A percentile compares a stretch with the other conserved stretches of the same genome.
phyloP scores from a whole-genome alignment of 495 filamentous ascomycete species.

The Mycothermus thermophilus region DNA sequence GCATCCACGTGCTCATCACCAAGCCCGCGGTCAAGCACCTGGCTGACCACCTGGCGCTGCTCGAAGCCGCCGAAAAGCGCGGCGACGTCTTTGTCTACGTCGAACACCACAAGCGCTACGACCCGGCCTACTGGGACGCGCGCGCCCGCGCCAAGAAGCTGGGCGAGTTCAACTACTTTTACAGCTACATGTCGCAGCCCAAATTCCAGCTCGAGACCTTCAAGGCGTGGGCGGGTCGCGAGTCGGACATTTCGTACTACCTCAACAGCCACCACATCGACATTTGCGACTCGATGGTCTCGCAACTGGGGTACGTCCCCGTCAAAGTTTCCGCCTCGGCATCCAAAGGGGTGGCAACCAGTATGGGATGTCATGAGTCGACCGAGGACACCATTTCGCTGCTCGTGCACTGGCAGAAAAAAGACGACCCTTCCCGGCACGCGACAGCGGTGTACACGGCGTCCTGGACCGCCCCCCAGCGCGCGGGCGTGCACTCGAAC shows the following conservation, averaged over 20 bases:
- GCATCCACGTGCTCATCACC: constrained; percentile 83
- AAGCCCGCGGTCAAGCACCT: constrained; percentile 87
- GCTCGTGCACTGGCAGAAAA: constrained; percentile 74
- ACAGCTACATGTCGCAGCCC: constrained; percentile 92
- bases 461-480: constrained; percentile 86
- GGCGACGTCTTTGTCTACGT: constrained; percentile 85
- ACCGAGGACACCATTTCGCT: constrained; percentile 92
- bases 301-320: constrained; percentile 51
- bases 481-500: constrained; percentile 82
- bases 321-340: constrained; percentile 67
- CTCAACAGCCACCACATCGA: constrained; percentile 90
- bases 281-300: constrained; percentile 80
- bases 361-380: constrained; percentile 61
- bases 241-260: constrained; percentile 90
- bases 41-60: constrained; percentile 58
- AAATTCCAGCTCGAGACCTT: constrained; percentile 90
- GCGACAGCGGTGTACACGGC: constrained; percentile 91
- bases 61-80: constrained; percentile 56
- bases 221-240: constrained; percentile 85
- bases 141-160: constrained; percentile 55
- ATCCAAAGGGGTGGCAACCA: constrained; percentile 50
- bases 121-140: constrained; percentile 83
- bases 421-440: constrained; percentile 45
- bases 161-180: constrained; percentile 96
- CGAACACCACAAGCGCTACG: constrained; percentile 93